These are phyloP conservation scores for Ganoderma multipileum DNA, from an alignment of 1,284 basidiomycete genomes.

Conservation along the genomic window DNA sequence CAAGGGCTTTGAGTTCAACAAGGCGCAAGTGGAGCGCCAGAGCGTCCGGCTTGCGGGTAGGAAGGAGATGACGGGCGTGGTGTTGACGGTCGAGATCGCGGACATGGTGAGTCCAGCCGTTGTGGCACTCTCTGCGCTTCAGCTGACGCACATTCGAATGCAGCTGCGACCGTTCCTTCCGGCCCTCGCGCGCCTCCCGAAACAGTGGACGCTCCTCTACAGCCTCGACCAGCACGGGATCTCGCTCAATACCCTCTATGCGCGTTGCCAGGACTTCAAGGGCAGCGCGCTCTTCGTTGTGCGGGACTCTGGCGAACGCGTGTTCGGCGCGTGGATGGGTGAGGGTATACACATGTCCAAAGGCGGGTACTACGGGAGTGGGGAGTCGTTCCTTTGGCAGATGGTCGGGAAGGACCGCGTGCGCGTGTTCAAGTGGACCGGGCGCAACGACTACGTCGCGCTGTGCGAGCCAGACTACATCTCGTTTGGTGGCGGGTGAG, in stretches of 20 bases:
- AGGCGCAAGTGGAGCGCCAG: slow-evolving; percentile 43
- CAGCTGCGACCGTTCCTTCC: slow-evolving; percentile 82
- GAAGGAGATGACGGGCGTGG: slow-evolving; percentile 57
- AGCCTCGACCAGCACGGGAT: slow-evolving; percentile 96
- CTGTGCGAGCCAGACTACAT: slow-evolving; percentile 83
- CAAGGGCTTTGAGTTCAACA: slow-evolving; percentile 45
- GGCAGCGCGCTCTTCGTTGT: slow-evolving; percentile 64
- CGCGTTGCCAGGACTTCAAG: slow-evolving; percentile 57
- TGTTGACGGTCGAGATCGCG: slow-evolving; percentile 63
- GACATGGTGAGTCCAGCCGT: slow-evolving; percentile 54
- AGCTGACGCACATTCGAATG: background rate
- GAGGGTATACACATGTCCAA: slow-evolving; percentile 69
- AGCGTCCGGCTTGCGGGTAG: slow-evolving; percentile 50
- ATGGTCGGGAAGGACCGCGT: slow-evolving; percentile 50
- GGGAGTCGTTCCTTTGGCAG: slow-evolving; percentile 90
- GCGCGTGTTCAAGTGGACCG: slow-evolving; percentile 86
- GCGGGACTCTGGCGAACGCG: slow-evolving; percentile 62
- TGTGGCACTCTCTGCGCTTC: background rate
- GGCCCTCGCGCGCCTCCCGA: slow-evolving; percentile 79
- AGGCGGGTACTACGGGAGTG: slow-evolving; percentile 83
- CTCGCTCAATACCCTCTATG: slow-evolving; percentile 88
- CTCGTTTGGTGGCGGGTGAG: slow-evolving; percentile 92
- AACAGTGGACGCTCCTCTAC: slow-evolving; percentile 89
- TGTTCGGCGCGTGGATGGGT: slow-evolving; percentile 86
- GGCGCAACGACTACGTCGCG: slow-evolving; percentile 90